A percentile compares a stretch with the other conserved stretches of the same genome.
These are phyloP conservation scores for Excoecaria agallocha DNA, from an alignment of 345 rosid genomes.

Conservation along the genomic window DNA sequence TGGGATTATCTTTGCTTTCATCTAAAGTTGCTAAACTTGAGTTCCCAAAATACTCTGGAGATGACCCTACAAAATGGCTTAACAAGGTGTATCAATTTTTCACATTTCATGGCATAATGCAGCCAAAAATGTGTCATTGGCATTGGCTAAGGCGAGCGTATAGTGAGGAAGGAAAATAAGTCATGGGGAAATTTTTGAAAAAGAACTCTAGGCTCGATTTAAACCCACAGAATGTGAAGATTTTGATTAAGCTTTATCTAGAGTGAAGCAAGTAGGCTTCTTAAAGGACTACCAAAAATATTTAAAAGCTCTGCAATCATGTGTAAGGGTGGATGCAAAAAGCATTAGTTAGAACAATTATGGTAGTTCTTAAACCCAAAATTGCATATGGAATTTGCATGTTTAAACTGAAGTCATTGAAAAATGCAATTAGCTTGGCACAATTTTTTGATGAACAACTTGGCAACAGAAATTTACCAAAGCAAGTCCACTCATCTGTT, in stretches of 20 bases:
- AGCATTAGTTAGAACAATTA: not conserved
- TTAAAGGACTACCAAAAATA: not conserved
- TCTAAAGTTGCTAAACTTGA: not conserved
- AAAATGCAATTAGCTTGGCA: not conserved
- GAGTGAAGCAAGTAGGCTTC: not conserved
- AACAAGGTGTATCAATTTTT: not conserved
- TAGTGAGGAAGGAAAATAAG: not conserved
- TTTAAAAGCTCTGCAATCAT: not conserved
- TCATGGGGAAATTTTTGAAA: not conserved
- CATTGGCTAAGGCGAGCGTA: not conserved
- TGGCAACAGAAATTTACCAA: no score
- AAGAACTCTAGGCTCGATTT: not conserved
- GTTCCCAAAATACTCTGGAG: not conserved
- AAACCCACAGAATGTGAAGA: not conserved
- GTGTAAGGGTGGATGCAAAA: not conserved
- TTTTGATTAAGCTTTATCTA: constrained; percentile 3
- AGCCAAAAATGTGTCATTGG: not conserved
- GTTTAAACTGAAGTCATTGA: not conserved
- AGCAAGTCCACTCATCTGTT: no score
- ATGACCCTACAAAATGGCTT: not conserved
- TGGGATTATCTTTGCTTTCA: no score
- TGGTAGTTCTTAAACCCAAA: not conserved
- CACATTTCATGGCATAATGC: not conserved
- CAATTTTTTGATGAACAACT: not conserved
- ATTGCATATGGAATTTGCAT: not conserved